Evolutionary conservation across 495 filamentous ascomycete genomes (phyloP).

Genomic region (Filosporella fistucella): DNA sequence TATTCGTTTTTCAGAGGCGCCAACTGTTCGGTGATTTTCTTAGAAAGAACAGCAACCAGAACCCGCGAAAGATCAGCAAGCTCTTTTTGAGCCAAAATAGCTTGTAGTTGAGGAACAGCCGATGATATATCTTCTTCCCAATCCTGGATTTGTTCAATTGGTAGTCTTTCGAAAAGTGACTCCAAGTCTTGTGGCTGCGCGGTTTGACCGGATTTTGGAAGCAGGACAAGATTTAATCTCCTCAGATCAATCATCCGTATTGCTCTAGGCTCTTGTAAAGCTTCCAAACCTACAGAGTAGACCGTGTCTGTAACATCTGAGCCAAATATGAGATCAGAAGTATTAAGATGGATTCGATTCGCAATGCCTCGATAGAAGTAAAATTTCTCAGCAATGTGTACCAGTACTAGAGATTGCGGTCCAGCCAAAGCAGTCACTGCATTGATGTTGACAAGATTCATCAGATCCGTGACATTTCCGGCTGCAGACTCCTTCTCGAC

Average conservation of each 20-base stretch:
- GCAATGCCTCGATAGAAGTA: slow-evolving; percentile 14
- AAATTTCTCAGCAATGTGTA: slow-evolving; percentile 8
- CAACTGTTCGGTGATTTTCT: slow-evolving; percentile 5
- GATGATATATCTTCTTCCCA: slow-evolving; percentile 13
- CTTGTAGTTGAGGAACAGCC: slow-evolving; percentile 11
- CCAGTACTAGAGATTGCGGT: slow-evolving; percentile 12
- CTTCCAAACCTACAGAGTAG: slow-evolving; percentile 4
- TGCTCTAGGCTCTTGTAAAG: slow-evolving; percentile 5
- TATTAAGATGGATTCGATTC: slow-evolving; percentile 8
- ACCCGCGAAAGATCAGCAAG: slow-evolving; percentile 7
- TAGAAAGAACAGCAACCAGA: slow-evolving; percentile 1
- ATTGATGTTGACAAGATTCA: slow-evolving; percentile 11
- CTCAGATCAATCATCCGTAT: slow-evolving; percentile 6
- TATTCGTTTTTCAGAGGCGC: slow-evolving; percentile 4
- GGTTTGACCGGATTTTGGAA: slow-evolving; percentile 3
- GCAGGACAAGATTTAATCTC: slow-evolving; percentile 4
- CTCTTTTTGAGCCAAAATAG: slow-evolving; percentile 6
- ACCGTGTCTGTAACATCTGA: slow-evolving; percentile 6
- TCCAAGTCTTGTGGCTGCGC: slow-evolving; percentile 7
- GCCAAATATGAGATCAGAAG: slow-evolving; percentile 6
- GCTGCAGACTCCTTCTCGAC: not conserved
- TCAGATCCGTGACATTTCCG: not conserved
- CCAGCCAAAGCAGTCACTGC: slow-evolving; percentile 14
- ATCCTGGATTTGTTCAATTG: slow-evolving; percentile 3
- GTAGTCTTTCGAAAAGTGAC: slow-evolving; percentile 7